phyloP scores from a whole-genome alignment of 75 land plant species.

The Selaginella moellendorffii region DNA sequence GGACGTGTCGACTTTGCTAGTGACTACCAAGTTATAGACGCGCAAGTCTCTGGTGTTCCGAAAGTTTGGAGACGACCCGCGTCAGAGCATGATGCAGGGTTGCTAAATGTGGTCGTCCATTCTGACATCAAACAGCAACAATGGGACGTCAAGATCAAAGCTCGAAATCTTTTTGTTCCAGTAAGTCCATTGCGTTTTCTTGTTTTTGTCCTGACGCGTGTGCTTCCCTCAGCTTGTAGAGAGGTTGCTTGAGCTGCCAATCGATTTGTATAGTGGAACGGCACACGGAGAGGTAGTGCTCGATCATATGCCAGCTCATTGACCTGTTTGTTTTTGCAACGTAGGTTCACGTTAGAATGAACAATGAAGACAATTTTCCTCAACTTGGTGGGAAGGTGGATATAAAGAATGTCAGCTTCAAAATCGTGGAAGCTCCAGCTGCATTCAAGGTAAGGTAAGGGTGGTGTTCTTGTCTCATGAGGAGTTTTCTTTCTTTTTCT shows the following conservation, averaged over 20 bases:
- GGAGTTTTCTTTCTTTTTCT: neutral
- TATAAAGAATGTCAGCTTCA: slow-evolving; percentile 64
- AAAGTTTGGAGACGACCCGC: slow-evolving; percentile 59
- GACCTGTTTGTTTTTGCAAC: slow-evolving; percentile 13
- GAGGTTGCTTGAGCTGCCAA: slow-evolving; percentile 78
- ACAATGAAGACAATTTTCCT: slow-evolving; percentile 75
- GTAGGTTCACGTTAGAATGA: slow-evolving; percentile 86
- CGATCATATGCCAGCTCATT: slow-evolving; percentile 12
- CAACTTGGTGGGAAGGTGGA: slow-evolving; percentile 78
- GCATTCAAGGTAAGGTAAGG: slow-evolving; percentile 27
- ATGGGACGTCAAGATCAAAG: slow-evolving; percentile 81
- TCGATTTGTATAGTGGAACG: slow-evolving; percentile 61
- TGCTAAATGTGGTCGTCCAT: slow-evolving; percentile 61
- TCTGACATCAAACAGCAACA: slow-evolving; percentile 59
- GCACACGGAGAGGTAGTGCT: slow-evolving; percentile 78
- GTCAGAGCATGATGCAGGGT: slow-evolving; percentile 41
- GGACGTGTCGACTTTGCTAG: slow-evolving; percentile 65
- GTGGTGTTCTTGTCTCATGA: neutral
- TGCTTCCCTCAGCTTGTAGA: slow-evolving; percentile 59
- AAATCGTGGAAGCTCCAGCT: slow-evolving; percentile 74
- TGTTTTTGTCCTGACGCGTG: slow-evolving; percentile 7
- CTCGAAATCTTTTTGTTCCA: slow-evolving; percentile 62
- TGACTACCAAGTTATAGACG: slow-evolving; percentile 52
- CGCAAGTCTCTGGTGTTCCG: slow-evolving; percentile 59
- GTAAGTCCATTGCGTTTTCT: slow-evolving; percentile 30